Evolutionary conservation across 2,329 filamentous ascomycete genomes (phyloP).

Genomic region (Endocalyx cinctus): DNA sequence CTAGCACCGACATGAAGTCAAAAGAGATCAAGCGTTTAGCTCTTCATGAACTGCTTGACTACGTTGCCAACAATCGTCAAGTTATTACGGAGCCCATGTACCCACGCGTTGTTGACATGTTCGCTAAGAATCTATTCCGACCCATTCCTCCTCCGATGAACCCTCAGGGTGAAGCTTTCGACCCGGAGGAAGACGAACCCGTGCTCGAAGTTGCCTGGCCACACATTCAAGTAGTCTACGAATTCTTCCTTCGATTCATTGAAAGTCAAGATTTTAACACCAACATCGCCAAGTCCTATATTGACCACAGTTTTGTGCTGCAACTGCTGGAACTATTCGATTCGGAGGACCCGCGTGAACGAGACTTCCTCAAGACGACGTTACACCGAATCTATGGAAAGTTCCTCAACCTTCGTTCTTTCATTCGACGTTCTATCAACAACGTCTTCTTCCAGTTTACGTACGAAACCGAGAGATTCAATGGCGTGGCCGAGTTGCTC

Average conservation of each 20-base stretch:
- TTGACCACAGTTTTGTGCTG: slow-evolving; percentile 95
- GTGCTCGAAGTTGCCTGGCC: slow-evolving; percentile 98
- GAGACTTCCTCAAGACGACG: slow-evolving; percentile 97
- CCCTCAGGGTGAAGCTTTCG: slow-evolving; percentile 95
- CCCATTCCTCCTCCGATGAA: slow-evolving; percentile 97
- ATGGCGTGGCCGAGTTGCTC: slow-evolving; percentile 92
- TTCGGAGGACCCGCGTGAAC: slow-evolving; percentile 92
- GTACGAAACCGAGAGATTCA: slow-evolving; percentile 97
- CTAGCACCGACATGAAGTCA: slow-evolving; percentile 97
- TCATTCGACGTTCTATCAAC: slow-evolving; percentile 97
- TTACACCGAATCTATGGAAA: slow-evolving; percentile 98
- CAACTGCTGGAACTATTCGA: slow-evolving; percentile 97
- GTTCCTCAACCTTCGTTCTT: slow-evolving; percentile 94
- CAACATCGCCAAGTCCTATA: slow-evolving; percentile 98
- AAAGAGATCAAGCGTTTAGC: slow-evolving; percentile 99
- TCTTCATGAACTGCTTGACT: slow-evolving; percentile 92
- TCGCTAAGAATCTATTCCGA: slow-evolving; percentile 95
- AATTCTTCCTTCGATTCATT: slow-evolving; percentile 98
- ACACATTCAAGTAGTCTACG: slow-evolving; percentile 98
- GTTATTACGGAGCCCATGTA: slow-evolving; percentile 99
- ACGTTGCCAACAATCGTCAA: slow-evolving; percentile 96
- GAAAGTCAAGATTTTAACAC: slow-evolving; percentile 99
- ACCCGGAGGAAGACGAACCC: slow-evolving; percentile 96
- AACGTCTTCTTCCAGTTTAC: slow-evolving; percentile 99
- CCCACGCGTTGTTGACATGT: slow-evolving; percentile 97